Percentiles rank a stretch among this genome's conserved stretches.
phyloP scores from a whole-genome alignment of 2,329 filamentous ascomycete genomes.

The Ceratocystis destructans region DNA sequence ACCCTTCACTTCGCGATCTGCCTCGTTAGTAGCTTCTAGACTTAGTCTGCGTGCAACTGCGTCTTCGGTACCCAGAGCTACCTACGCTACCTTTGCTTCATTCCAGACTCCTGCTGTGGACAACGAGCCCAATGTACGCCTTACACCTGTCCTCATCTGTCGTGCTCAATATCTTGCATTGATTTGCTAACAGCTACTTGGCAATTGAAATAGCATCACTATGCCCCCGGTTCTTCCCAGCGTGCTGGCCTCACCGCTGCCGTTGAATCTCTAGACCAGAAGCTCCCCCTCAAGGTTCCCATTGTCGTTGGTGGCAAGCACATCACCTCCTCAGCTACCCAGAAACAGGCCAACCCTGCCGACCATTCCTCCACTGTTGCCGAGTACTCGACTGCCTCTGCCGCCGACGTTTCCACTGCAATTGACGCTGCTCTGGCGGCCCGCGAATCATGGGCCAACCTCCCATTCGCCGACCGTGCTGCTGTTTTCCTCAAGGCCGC shows the following conservation, averaged over 20 bases:
- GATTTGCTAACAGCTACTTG: neutral
- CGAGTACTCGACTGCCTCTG: constrained; percentile 68
- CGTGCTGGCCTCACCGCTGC: constrained; percentile 63
- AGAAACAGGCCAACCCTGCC: constrained; percentile 68
- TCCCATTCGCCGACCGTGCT: constrained; percentile 81
- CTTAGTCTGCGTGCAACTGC: constrained; percentile 8
- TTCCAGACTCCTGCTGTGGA: constrained; percentile 78
- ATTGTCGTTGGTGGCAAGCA: constrained; percentile 61
- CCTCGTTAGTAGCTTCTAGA: constrained; percentile 14
- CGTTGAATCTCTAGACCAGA: constrained; percentile 53
- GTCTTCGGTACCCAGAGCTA: constrained; percentile 3
- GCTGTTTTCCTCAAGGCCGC: constrained; percentile 93
- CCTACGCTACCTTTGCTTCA: constrained; percentile 50
- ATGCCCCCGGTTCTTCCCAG: constrained; percentile 68
- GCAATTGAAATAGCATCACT: constrained; percentile 57
- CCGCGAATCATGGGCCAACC: constrained; percentile 69
- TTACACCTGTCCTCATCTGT: neutral
- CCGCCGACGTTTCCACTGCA: constrained; percentile 60
- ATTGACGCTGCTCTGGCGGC: constrained; percentile 78
- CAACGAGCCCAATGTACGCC: constrained; percentile 90
- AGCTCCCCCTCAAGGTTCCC: constrained; percentile 62
- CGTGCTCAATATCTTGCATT: neutral
- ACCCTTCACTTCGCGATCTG: constrained; percentile 13
- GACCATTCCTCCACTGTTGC: constrained; percentile 66
- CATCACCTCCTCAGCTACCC: constrained; percentile 52